Conservation (phyloP, 176 grass and related monocot species). For the Puya raimondii region DNA sequence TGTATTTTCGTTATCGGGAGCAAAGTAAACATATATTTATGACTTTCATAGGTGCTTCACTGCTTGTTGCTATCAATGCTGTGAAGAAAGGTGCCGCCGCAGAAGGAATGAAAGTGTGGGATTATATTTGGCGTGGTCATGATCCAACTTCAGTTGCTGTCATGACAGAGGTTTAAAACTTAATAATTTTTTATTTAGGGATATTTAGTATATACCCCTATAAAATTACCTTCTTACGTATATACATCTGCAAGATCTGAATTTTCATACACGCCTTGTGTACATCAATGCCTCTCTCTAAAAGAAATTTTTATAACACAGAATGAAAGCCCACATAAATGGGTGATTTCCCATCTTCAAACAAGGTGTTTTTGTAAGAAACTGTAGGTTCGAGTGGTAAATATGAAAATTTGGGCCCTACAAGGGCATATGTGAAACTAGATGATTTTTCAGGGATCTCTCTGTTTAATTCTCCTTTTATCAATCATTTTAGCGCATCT, state of each 20-base stretch:
- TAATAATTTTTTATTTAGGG: too few species aligned
- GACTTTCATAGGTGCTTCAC: conserved; percentile 63
- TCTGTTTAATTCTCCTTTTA: too few species aligned
- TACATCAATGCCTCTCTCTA: too few species aligned
- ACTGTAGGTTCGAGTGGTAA: neutral
- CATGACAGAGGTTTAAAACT: conserved; percentile 60
- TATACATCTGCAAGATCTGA: too few species aligned
- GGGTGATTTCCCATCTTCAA: neutral
- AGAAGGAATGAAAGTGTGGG: conserved; percentile 79
- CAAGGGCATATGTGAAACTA: too few species aligned
- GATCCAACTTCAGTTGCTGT: conserved; percentile 99
- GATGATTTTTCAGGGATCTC: too few species aligned
- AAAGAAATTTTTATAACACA: too few species aligned
- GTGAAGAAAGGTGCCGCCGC: conserved; percentile 88
- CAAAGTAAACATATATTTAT: conserved; percentile 17
- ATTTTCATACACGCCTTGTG: too few species aligned
- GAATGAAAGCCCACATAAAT: too few species aligned
- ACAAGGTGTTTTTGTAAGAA: neutral
- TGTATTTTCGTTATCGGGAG: neutral
- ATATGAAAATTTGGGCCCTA: too few species aligned
- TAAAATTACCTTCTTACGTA: too few species aligned
- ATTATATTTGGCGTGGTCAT: conserved; percentile 96
- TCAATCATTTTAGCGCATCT: neutral
- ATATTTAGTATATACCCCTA: too few species aligned
- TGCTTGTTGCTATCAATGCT: conserved; percentile 92